Base-by-base conservation (phyloP, 805 yeast genomes). In the Myxozyma geophila region DNA sequence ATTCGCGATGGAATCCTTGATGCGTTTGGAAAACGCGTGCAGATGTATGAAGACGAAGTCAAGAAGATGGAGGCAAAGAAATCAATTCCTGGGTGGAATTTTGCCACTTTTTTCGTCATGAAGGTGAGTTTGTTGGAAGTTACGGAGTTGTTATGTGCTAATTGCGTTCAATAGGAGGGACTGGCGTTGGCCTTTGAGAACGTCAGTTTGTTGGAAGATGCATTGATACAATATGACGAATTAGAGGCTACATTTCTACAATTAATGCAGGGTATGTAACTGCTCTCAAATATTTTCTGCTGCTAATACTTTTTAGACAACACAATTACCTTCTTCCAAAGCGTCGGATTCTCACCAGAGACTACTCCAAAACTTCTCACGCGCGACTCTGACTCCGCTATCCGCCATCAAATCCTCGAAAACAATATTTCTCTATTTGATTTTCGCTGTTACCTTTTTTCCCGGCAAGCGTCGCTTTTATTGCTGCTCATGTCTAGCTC, bases 21-120 rank as follows among this genome's bases (percentile, higher is more conserved):
- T 0, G 82, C 92, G 0, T 86, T 89, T 68, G 78, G 82, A 6
- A 68, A 68, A n/a, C 77, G 86, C 43, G 74, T 85, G 17, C 73
- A 70, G 12, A 73, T 78, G 63, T 82, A 78, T 62, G 78, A 78
- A 47, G 70, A 73, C 9, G 79, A 78, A 62, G 75, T 80, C 17
- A 76, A 78, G 52, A 76, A 78, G 55, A 70, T 82, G 40, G 74
- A 73, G 53, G 73, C 74, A 8, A 73, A 77, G 39, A 69, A 70
- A 51, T 67, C 70, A 56, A 67, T 77, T 13, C 74, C 77, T 8
- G 82, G 83, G 35, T 79, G 82, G 81, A 81, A 80, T 62, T 79
- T 78, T 68, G 81, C 81, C 5, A 72, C 77, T 7, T 74, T 77
- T 40, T 80, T 83, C 55, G 76, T 78, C 15, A 74, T 79, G 66